A percentile compares a stretch with the other conserved stretches of the same genome.
These are phyloP conservation scores for Solanum hybrid DNA, from an alignment of 305 asterid species.

Conservation along the genomic window DNA sequence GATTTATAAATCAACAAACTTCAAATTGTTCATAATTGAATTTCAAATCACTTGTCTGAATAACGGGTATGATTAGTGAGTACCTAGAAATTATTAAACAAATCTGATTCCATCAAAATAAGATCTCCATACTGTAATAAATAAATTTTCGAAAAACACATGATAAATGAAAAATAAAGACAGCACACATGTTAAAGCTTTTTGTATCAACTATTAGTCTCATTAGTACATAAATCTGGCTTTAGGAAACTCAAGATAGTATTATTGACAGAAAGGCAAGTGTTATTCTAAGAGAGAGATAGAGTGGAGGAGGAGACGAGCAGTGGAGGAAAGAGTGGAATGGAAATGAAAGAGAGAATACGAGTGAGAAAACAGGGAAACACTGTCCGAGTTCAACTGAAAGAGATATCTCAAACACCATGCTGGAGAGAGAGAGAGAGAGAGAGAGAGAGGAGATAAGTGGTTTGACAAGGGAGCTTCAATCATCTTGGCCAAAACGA, in stretches of 20 bases:
- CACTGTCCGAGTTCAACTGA: background rate
- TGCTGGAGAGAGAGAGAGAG: background rate
- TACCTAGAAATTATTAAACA: background rate
- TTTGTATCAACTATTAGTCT: background rate
- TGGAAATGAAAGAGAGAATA: background rate
- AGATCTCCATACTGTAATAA: background rate
- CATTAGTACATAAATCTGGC: background rate
- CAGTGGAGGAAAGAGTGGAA: background rate
- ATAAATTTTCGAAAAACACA: background rate
- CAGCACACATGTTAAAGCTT: background rate
- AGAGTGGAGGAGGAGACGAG: no score
- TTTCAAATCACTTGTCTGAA: background rate
- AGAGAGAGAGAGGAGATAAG: background rate
- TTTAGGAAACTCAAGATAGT: background rate
- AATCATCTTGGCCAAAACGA: background rate
- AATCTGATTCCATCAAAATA: background rate
- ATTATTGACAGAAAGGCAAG: background rate
- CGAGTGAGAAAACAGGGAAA: background rate
- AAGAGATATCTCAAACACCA: background rate
- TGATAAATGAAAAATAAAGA: background rate
- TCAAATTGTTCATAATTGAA: background rate
- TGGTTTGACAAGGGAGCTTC: background rate
- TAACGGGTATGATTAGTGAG: background rate
- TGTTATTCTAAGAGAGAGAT: background rate
- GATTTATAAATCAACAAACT: background rate